Conservation (phyloP, 495 filamentous ascomycete genomes). For the Penicillium psychrofluorescens region DNA sequence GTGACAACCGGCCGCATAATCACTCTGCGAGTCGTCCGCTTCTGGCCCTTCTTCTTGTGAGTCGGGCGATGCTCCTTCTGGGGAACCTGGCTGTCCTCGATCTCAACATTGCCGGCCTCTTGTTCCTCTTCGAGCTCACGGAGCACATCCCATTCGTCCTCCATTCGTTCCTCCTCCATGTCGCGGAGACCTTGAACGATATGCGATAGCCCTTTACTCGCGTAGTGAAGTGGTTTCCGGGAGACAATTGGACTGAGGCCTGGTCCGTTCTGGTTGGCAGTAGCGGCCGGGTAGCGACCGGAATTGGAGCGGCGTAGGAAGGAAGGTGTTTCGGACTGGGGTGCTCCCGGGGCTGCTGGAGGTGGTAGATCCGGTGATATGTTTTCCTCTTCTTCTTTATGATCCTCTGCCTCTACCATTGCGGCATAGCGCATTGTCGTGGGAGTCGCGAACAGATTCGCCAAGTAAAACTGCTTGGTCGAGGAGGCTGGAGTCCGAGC, state of each 20-base stretch:
- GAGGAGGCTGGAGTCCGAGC: conserved; percentile 57
- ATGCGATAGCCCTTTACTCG: conserved; percentile 67
- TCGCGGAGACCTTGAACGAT: conserved; percentile 70
- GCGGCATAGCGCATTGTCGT: conserved; percentile 39
- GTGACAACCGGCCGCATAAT: conserved; percentile 56
- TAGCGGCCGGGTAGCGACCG: conserved; percentile 16
- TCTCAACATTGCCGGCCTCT: conserved; percentile 33
- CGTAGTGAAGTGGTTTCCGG: conserved; percentile 54
- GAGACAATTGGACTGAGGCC: conserved; percentile 42
- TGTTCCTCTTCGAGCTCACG: conserved; percentile 66
- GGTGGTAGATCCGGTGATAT: conserved; percentile 7
- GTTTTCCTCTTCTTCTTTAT: conserved; percentile 15
- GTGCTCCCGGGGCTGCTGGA: conserved; percentile 7
- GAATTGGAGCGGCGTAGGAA: conserved; percentile 59
- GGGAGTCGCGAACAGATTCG: conserved; percentile 59
- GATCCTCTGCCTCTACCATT: conserved; percentile 27
- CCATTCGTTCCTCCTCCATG: conserved; percentile 68
- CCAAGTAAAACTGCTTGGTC: conserved; percentile 53
- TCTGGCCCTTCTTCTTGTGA: conserved; percentile 91
- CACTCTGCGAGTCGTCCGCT: conserved; percentile 73
- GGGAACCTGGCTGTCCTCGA: conserved; percentile 55
- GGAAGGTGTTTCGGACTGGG: conserved; percentile 53
- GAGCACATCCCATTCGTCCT: conserved; percentile 78
- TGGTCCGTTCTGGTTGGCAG: conserved; percentile 2
- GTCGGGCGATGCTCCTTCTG: conserved; percentile 47